These are phyloP conservation scores for Graphilbum ipis-grandicollis DNA, from an alignment of 2,329 filamentous ascomycete genomes.

Conservation along the genomic window DNA sequence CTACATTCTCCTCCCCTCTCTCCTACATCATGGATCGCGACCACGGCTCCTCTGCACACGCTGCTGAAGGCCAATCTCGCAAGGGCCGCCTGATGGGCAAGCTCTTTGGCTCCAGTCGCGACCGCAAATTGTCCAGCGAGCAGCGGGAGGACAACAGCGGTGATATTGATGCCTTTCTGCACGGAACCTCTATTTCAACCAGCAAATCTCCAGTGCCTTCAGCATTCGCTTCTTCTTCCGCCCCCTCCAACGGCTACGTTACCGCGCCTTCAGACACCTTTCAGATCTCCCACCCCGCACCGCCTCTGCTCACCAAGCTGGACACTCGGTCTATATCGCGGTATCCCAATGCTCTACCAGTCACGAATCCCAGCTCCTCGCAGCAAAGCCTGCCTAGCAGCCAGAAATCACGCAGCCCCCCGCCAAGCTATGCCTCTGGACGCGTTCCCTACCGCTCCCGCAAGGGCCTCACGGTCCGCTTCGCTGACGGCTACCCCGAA, in stretches of 20 bases:
- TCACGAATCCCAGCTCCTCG: constrained; percentile 18
- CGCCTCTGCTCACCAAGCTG: constrained; percentile 29
- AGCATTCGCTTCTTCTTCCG: background rate
- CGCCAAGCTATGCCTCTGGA: constrained; percentile 10
- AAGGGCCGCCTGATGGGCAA: constrained; percentile 45
- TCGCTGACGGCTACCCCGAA: constrained; percentile 54
- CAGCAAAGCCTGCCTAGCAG: constrained; percentile 27
- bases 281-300: constrained; percentile 32
- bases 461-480: constrained; percentile 59
- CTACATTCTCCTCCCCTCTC: background rate
- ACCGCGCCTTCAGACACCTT: constrained; percentile 34
- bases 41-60: constrained; percentile 4
- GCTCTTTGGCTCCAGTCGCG: constrained; percentile 29
- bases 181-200: constrained; percentile 33
- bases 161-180: constrained; percentile 42
- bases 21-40: constrained; percentile 5
- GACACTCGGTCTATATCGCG: constrained; percentile 37
- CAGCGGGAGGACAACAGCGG: constrained; percentile 17
- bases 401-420: constrained; percentile 24
- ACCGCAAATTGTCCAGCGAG: constrained; percentile 19
- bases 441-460: constrained; percentile 14
- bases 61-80: constrained; percentile 16
- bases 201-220: background rate
- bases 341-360: constrained; percentile 34
- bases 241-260: constrained; percentile 1